Evolutionary conservation across 169 alveolate genomes (phyloP).

Genomic region (Babesia divergens): DNA sequence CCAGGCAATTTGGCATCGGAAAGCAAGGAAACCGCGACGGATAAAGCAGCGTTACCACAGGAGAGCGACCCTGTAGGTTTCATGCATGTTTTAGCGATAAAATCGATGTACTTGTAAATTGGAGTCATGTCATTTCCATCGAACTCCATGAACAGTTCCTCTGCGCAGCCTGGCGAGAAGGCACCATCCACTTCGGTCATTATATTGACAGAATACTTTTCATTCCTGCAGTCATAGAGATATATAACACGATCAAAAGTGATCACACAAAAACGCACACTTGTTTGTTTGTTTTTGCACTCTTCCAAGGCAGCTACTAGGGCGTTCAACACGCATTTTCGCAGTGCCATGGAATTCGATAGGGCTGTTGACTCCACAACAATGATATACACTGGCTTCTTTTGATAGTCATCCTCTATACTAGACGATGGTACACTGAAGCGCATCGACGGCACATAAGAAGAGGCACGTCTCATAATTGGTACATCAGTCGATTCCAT

Average conservation of each 20-base stretch:
- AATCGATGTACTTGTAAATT: slow-evolving; percentile 58
- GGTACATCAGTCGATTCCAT: too few species aligned
- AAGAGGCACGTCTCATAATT: neutral
- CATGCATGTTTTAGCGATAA: slow-evolving; percentile 25
- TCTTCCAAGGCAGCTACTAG: slow-evolving; percentile 2
- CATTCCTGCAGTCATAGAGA: slow-evolving; percentile 4
- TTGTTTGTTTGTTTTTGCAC: neutral
- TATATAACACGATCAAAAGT: slow-evolving; percentile 45
- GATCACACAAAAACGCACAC: slow-evolving; percentile 36
- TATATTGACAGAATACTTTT: slow-evolving; percentile 16
- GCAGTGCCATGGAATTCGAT: slow-evolving; percentile 7
- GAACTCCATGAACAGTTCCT: slow-evolving; percentile 35
- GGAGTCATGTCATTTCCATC: neutral
- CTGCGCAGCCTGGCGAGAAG: slow-evolving; percentile 38
- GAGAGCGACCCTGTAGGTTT: slow-evolving; percentile 44
- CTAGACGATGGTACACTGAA: neutral
- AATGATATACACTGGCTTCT: slow-evolving; percentile 19
- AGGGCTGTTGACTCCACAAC: slow-evolving; percentile 28
- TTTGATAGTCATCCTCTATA: neutral
- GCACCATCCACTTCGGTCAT: slow-evolving; percentile 42
- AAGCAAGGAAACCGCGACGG: slow-evolving; percentile 62
- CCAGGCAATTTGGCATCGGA: slow-evolving; percentile 64
- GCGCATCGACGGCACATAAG: neutral
- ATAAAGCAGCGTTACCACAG: slow-evolving; percentile 71
- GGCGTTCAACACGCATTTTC: slow-evolving; percentile 11